Conservation (phyloP, 495 filamentous ascomycete species). For the Hyaloscypha finlandica region DNA sequence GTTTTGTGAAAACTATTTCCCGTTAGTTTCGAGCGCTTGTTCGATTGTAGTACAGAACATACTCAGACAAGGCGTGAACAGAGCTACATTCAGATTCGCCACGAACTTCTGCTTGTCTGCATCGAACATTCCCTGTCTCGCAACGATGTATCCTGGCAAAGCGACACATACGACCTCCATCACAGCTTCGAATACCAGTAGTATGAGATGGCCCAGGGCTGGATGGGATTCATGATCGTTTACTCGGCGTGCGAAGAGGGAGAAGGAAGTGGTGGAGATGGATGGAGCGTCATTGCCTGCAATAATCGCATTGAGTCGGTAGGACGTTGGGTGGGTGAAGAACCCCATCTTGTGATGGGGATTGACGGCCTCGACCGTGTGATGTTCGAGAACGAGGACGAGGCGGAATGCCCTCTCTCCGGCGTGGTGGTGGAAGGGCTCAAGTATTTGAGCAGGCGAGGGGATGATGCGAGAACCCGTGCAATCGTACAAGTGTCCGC, state of each 20-base stretch:
- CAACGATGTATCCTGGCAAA: conserved; percentile 92
- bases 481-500: neutral
- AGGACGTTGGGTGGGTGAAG: conserved; percentile 64
- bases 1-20: conserved; percentile 85
- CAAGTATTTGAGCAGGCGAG: neutral
- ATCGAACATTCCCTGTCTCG: conserved; percentile 86
- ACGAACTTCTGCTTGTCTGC: conserved; percentile 93
- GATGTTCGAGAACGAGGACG: neutral
- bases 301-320: conserved; percentile 56
- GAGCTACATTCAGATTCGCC: conserved; percentile 87
- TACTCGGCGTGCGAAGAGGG: conserved; percentile 10
- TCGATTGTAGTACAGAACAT: conserved; percentile 39
- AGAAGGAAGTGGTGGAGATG: conserved; percentile 30
- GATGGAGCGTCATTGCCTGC: conserved; percentile 40
- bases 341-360: conserved; percentile 36
- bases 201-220: conserved; percentile 70
- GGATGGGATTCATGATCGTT: conserved; percentile 45
- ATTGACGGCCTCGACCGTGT: conserved; percentile 30
- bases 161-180: conserved; percentile 95
- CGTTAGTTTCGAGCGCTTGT: conserved; percentile 12
- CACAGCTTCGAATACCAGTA: conserved; percentile 95
- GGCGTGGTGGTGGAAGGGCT: neutral
- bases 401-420: neutral
- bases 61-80: conserved; percentile 98
- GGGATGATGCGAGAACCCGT: conserved; percentile 13